Evolutionary conservation across 208 protist genomes (phyloP), one percentile per base, ranked within the genome.

Genomic region (Herpetomonas tarakana): DNA sequence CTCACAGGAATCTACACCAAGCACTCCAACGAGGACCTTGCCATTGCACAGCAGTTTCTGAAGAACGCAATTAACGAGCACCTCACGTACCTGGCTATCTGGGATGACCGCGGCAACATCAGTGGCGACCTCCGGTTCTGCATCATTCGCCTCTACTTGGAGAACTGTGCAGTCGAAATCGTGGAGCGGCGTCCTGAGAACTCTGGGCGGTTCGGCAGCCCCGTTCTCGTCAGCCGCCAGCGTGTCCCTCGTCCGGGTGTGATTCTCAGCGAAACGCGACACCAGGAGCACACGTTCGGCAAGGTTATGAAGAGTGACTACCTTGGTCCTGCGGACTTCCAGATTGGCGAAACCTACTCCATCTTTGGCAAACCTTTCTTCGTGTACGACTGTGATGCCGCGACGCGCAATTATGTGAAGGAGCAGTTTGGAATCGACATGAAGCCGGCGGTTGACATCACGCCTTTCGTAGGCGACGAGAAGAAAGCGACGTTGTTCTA

Each of bases 1-100:
- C 67, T 90, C 16, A 86, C 83, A 24, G 88, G 86, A n/a, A 92
- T 92, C 66, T 93, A 85, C 63, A 88, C 83, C 16, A 96, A 96
- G 58, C 83, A 86, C 58, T 78, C 81, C n/a, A 88, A 78, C 11
- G 87, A 94, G 49, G 88, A 93, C 58, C 83, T 94, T 49, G 65
- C 82, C 26, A 78, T 83, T 22, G 85, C 91, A 16, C 78, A 90
- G 54, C 85, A 94, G 51, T 96, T 94, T 68, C 68, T 92, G 38
- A 87, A 86, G 61, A 81, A 93, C 54, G 69, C 51, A n/a, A 92
- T 93, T 39, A 94, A 94, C 68, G 84, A 86, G 41, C 88, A 94
- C 29, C 73, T 96, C 19, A 85, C 83, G 1, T 96, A 89, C 51
- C 35, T 82, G 19, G 88, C 88, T n/a, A 60, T 94, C 24, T 96